Conservation (phyloP, 176 grass and related monocot species). For the Musa beccarii region DNA sequence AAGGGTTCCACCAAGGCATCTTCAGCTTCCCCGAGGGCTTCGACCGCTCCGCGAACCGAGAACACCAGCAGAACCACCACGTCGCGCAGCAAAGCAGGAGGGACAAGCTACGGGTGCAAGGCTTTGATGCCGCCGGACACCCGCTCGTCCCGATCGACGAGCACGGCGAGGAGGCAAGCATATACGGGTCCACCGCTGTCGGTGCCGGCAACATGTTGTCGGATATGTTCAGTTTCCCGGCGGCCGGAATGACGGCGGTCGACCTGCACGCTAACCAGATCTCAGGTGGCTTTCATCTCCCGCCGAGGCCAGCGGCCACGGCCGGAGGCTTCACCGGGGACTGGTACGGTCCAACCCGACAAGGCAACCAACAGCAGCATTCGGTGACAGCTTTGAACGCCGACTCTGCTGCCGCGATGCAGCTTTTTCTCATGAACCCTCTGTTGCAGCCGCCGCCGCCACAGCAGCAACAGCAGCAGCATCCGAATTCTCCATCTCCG, state of each 20-base stretch:
- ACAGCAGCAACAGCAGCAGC: slow-evolving; percentile 13
- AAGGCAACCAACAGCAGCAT: not conserved
- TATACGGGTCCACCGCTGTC: slow-evolving; percentile 52
- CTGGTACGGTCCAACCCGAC: slow-evolving; percentile 37
- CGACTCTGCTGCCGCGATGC: slow-evolving; percentile 14
- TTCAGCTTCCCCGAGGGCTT: slow-evolving; percentile 50
- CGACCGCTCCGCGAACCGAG: slow-evolving; percentile 32
- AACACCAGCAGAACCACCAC: slow-evolving; percentile 34
- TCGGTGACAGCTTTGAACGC: not conserved
- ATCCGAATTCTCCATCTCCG: slow-evolving; percentile 47
- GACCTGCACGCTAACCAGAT: slow-evolving; percentile 81
- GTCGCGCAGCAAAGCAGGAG: slow-evolving; percentile 90
- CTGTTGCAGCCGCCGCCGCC: not conserved
- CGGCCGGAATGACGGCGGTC: slow-evolving; percentile 40
- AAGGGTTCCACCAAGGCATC: slow-evolving; percentile 75
- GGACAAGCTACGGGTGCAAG: slow-evolving; percentile 85
- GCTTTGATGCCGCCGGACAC: slow-evolving; percentile 45
- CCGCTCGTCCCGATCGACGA: slow-evolving; percentile 46
- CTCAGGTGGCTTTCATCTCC: slow-evolving; percentile 34
- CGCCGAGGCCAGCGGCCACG: slow-evolving; percentile 22
- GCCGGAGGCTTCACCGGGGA: slow-evolving; percentile 28
- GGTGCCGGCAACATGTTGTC: slow-evolving; percentile 76
- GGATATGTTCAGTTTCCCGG: slow-evolving; percentile 91
- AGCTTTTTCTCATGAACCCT: slow-evolving; percentile 17
- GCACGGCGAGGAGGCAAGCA: slow-evolving; percentile 18